phyloP scores from a whole-genome alignment of 768 basidiomycete species.

The Gelatoporia subvermispora region DNA sequence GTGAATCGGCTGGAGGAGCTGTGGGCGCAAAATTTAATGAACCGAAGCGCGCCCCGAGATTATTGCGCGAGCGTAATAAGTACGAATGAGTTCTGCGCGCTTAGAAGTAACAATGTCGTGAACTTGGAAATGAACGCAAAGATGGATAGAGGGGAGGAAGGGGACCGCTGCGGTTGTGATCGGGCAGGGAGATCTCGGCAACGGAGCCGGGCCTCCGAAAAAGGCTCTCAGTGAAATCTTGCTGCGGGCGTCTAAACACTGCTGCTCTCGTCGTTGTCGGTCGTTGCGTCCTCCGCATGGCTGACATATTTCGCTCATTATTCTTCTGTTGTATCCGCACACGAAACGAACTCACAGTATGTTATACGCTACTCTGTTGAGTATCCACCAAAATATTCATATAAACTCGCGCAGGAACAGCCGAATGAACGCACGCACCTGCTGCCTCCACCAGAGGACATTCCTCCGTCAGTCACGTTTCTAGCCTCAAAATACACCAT shows the following conservation, averaged over 20 bases:
- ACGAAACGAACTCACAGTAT: constrained; percentile 4
- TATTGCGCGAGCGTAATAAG: not conserved
- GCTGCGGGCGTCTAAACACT: constrained; percentile 2
- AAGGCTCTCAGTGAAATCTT: constrained; percentile 4
- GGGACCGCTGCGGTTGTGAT: not conserved
- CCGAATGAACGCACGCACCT: constrained; percentile 29
- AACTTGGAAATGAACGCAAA: not conserved
- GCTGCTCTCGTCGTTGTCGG: constrained; percentile 5
- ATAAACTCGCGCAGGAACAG: constrained; percentile 14
- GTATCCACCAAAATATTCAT: not conserved
- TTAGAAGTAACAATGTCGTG: too few species aligned
- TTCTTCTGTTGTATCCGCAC: constrained; percentile 21
- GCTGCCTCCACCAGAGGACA: constrained; percentile 25
- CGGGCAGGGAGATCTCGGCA: too few species aligned
- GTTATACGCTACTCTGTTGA: not conserved
- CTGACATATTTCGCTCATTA: constrained; percentile 15
- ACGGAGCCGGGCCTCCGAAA: not conserved
- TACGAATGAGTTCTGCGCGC: too few species aligned
- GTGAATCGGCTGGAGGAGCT: too few species aligned
- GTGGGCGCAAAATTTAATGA: too few species aligned
- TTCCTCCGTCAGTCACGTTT: constrained; percentile 18
- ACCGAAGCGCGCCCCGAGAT: too few species aligned
- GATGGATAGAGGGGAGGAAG: not conserved
- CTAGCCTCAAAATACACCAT: not conserved
- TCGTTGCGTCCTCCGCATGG: constrained; percentile 16